Conservation (phyloP, 805 yeast genomes). For the Cyberlindnera euphorbiiphila region DNA sequence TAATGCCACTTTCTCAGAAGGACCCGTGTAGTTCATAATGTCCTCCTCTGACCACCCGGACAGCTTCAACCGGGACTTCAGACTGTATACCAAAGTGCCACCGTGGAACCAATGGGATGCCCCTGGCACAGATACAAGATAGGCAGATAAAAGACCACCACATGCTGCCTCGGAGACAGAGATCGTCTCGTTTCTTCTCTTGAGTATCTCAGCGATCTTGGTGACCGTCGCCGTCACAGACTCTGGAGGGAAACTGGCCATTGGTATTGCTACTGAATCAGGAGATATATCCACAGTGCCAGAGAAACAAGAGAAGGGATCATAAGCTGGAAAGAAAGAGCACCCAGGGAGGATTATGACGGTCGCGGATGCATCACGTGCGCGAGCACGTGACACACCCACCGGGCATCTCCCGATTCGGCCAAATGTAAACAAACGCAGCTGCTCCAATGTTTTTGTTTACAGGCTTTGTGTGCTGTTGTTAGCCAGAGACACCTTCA, state of each 20-base stretch:
- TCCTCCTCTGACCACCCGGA: constrained; percentile 78
- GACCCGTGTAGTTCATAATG: constrained; percentile 72
- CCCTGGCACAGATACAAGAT: constrained; percentile 78
- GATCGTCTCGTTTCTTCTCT: constrained; percentile 54
- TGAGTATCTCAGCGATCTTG: constrained; percentile 54
- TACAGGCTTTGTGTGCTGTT: constrained; percentile 2
- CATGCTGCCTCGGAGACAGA: constrained; percentile 88
- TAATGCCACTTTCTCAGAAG: constrained; percentile 69
- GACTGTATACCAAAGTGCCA: constrained; percentile 74
- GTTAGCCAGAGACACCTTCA: too few relatives aligned
- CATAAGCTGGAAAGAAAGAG: too few relatives aligned
- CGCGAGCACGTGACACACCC: too few relatives aligned
- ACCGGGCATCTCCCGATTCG: constrained; percentile 9
- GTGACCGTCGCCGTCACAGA: constrained; percentile 47
- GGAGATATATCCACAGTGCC: too few relatives aligned
- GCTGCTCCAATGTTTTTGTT: constrained; percentile 11
- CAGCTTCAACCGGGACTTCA: constrained; percentile 67
- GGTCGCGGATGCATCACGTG: too few relatives aligned
- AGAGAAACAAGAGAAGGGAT: too few relatives aligned
- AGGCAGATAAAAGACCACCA: constrained; percentile 82
- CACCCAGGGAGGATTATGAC: too few relatives aligned
- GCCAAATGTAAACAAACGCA: constrained; percentile 14
- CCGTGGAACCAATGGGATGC: constrained; percentile 83
- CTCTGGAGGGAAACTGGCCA: constrained; percentile 52
- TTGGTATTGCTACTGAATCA: background rate